Evolutionary conservation across 2,329 filamentous ascomycete genomes (phyloP).

Genomic region (Raffaelea ambrosiae): DNA sequence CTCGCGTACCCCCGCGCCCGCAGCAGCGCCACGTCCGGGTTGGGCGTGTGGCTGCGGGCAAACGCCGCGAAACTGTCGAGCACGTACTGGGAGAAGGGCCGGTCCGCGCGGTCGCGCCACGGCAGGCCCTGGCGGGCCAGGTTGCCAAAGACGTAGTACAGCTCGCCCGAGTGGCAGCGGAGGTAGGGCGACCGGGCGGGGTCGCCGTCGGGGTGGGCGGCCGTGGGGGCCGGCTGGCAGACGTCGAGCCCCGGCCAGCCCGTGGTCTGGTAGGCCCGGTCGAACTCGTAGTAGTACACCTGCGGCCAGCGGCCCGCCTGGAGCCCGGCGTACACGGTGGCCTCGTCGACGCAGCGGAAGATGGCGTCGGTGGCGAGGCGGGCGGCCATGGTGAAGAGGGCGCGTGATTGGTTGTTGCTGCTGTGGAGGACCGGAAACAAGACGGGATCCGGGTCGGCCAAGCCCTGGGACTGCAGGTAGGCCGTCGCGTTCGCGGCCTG

Average conservation of each 20-base stretch:
- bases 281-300: conserved; percentile 52
- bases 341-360: conserved; percentile 52
- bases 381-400: conserved; percentile 46
- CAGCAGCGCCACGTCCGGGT: conserved; percentile 35
- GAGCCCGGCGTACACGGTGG: conserved; percentile 43
- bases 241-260: conserved; percentile 45
- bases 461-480: conserved; percentile 25
- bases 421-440: conserved; percentile 15
- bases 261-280: conserved; percentile 43
- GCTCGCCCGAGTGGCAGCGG: conserved; percentile 48
- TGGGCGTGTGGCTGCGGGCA: conserved; percentile 40
- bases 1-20: conserved; percentile 28
- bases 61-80: conserved; percentile 45
- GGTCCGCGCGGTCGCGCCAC: conserved; percentile 35
- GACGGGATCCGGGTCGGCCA: conserved; percentile 40
- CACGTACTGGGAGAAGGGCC: conserved; percentile 25
- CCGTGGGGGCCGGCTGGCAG: conserved; percentile 31
- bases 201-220: conserved; percentile 30
- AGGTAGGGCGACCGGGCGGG: conserved; percentile 33
- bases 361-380: conserved; percentile 49
- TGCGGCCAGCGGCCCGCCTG: conserved; percentile 30
- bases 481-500: conserved; percentile 15
- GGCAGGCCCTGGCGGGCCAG: conserved; percentile 29
- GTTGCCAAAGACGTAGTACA: conserved; percentile 46
- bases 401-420: conserved; percentile 35